phyloP scores from a whole-genome alignment of 1,284 basidiomycete species.

The Ustilago trichophora region DNA sequence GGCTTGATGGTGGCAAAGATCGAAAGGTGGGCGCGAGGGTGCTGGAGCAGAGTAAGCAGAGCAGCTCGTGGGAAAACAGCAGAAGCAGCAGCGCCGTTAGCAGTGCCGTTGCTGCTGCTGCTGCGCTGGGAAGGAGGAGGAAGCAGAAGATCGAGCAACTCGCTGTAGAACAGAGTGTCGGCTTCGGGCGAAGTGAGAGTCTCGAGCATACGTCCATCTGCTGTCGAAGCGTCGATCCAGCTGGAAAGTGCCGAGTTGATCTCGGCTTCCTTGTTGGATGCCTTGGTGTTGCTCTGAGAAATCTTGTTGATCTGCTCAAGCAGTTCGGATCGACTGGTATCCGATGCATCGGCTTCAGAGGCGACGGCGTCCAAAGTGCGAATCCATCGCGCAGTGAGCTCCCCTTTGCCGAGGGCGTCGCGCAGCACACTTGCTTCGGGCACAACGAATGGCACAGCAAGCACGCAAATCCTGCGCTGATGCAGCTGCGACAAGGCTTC shows the following conservation, averaged over 20 bases:
- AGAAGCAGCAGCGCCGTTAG: conserved; percentile 2
- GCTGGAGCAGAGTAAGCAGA: conserved; percentile 16
- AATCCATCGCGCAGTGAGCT: conserved; percentile 35
- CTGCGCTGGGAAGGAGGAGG: conserved; percentile 12
- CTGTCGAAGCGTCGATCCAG: conserved; percentile 21
- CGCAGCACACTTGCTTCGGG: conserved; percentile 40
- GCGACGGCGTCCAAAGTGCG: background rate
- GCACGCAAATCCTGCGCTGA: conserved; percentile 33
- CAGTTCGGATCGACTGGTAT: conserved; percentile 13
- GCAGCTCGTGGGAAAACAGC: conserved; percentile 10
- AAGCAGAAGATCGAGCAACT: conserved; percentile 25
- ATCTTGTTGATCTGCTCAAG: conserved; percentile 21
- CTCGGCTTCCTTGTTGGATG: conserved; percentile 5
- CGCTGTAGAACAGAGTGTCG: conserved; percentile 18
- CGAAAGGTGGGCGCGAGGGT: conserved; percentile 21
- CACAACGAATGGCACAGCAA: conserved; percentile 29
- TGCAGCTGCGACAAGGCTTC: conserved; percentile 26
- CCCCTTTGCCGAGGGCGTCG: conserved; percentile 43
- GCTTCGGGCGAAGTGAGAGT: conserved; percentile 26
- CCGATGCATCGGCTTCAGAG: conserved; percentile 4
- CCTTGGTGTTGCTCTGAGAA: background rate
- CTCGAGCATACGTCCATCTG: conserved; percentile 33
- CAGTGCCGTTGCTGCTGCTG: conserved; percentile 10
- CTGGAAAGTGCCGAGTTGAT: conserved; percentile 6
- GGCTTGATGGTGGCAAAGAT: conserved; percentile 22